Conservation (phyloP, 805 yeast genomes). For the Zygotorulaspora danielsina region DNA sequence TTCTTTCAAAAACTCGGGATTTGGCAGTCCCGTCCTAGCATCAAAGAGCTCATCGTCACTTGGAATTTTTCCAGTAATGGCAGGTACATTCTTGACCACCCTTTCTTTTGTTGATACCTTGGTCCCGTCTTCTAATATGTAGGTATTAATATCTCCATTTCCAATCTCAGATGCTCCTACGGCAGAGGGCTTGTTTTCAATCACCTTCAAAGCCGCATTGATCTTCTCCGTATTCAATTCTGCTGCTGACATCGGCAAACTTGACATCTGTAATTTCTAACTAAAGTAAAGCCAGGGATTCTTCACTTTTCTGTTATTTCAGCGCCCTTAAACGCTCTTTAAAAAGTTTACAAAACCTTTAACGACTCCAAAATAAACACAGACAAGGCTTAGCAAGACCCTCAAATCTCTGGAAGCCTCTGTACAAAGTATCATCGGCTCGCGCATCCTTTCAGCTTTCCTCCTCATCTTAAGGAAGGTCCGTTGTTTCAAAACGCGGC, state of each 20-base stretch:
- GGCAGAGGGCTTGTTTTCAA: slow-evolving; percentile 42
- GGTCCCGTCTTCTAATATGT: slow-evolving; percentile 50
- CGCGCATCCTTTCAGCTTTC: too few species aligned
- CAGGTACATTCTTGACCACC: slow-evolving; percentile 49
- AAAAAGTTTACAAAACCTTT: too few species aligned
- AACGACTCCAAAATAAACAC: too few species aligned
- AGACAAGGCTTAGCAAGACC: too few species aligned
- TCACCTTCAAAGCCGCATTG: slow-evolving; percentile 60
- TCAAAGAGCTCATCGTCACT: slow-evolving; percentile 62
- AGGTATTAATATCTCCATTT: slow-evolving; percentile 16
- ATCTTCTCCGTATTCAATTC: slow-evolving; percentile 52
- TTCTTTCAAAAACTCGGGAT: slow-evolving; percentile 61
- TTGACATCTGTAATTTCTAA: background rate
- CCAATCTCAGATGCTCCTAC: slow-evolving; percentile 7
- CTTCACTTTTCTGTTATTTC: too few species aligned
- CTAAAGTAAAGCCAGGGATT: too few species aligned
- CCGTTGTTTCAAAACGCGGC: background rate
- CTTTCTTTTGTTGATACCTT: slow-evolving; percentile 47
- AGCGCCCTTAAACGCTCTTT: background rate
- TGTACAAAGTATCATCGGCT: too few species aligned
- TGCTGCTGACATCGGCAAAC: slow-evolving; percentile 27
- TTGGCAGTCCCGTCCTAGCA: slow-evolving; percentile 58
- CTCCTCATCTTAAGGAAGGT: too few species aligned
- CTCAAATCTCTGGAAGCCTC: too few species aligned
- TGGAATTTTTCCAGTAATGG: slow-evolving; percentile 66